Evolutionary conservation across 345 rosid species (phyloP), one percentile per base, ranked within the genome.

Genomic region (Noccaea bulbosa): DNA sequence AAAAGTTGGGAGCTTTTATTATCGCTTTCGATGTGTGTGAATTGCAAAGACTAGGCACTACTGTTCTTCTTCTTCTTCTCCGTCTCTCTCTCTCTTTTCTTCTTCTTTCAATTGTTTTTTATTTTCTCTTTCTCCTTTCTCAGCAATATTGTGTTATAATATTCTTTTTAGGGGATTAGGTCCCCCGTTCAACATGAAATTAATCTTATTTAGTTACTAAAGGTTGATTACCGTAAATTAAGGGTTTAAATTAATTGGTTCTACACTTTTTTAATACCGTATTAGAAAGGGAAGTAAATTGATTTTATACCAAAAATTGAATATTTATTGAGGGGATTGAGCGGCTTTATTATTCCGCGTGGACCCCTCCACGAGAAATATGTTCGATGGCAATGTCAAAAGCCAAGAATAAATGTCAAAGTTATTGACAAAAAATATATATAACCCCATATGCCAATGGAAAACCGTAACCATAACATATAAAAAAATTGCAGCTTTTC

Each of bases 351-450:
- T 51, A 61, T 67, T 24, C 51, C 69, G 78, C 63, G 73, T 74
- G 78, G 78, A 74, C 78, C 73, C 78, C 64, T 0, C 69, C 63
- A 74, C 69, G 73, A 62, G 73, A 67, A 74, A 41, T 73, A 66
- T 57, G 72, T 58, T 73, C 56, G 69, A 74, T 63, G 54, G 51
- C 64, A 56, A 69, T 60, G 64, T 70, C 81, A 52, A 74, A 57
- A 72, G 76, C 57, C 80, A 68, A 67, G 69, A 74, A 74, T 74
- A 60, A 67, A 74, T 74, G 69, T 74, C 73, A 74, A 74, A 60
- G 8, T 45, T 74, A 61, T 68, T 68, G 27, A 63, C 47, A 53
- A 33, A 62, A 44, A 9, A 39, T 39, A 3, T 39, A 2, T 38
- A 24, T 27, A 27, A 27, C 2, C 30, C 3, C 30, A 27, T 20